A percentile compares a stretch with the other conserved stretches of the same genome.
phyloP scores from a whole-genome alignment of 1,284 basidiomycete genomes.

The Boletellus dicymbophilus region DNA sequence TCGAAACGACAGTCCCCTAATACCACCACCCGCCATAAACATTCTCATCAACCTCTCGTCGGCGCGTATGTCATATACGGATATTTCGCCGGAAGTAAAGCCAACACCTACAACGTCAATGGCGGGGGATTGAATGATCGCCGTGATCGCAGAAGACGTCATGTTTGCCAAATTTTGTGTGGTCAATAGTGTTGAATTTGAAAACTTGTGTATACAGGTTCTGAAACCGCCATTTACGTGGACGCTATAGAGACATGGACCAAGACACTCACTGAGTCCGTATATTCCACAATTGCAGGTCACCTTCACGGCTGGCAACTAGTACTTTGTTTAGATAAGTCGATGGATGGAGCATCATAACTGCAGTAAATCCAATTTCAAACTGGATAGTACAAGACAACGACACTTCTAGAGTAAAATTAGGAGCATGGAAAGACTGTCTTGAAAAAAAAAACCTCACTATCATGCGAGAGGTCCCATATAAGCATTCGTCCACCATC shows the following conservation, averaged over 20 bases:
- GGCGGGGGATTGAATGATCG: conserved; percentile 90
- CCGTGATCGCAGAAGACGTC: conserved; percentile 66
- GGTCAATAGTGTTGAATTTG: conserved; percentile 50
- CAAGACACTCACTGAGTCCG: conserved; percentile 64
- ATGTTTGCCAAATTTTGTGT: conserved; percentile 43
- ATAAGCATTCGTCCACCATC: conserved; percentile 80
- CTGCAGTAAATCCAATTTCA: conserved; percentile 81
- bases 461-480: conserved; percentile 70
- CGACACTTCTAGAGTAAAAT: conserved; percentile 21
- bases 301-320: conserved; percentile 81
- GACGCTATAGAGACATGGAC: background rate
- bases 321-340: conserved; percentile 98
- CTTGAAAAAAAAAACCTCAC: conserved; percentile 5
- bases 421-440: background rate
- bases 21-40: conserved; percentile 82
- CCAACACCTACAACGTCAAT: conserved; percentile 95
- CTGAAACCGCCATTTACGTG: conserved; percentile 36
- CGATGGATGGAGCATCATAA: conserved; percentile 86
- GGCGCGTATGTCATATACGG: conserved; percentile 87
- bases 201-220: conserved; percentile 67
- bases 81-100: conserved; percentile 85
- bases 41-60: conserved; percentile 90
- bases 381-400: conserved; percentile 63
- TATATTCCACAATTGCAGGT: conserved; percentile 94
- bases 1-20: conserved; percentile 83